These are phyloP conservation scores for Hura crepitans DNA, from an alignment of 441 rosid species.

Conservation along the genomic window DNA sequence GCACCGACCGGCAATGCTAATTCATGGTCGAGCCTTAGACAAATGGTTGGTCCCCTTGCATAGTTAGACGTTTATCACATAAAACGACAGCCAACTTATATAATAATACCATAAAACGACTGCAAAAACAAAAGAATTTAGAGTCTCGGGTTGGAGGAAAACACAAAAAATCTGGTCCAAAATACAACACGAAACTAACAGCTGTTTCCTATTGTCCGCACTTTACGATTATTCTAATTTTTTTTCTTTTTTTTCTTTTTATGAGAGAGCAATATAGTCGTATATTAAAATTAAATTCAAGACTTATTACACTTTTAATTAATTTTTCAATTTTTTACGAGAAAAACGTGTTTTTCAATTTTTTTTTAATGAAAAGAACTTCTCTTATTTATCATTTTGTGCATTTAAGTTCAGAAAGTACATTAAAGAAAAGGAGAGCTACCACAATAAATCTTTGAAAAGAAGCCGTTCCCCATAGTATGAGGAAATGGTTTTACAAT, in stretches of 20 bases:
- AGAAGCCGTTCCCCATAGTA: neutral
- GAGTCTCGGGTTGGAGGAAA: neutral
- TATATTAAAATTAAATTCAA: too few species aligned
- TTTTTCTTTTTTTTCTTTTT: too few species aligned
- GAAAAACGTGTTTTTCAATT: too few species aligned
- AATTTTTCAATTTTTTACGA: too few species aligned
- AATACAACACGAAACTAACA: neutral
- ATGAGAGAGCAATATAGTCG: too few species aligned
- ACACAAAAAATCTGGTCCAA: neutral
- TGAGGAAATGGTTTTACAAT: neutral
- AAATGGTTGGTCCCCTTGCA: neutral
- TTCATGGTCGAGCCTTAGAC: neutral
- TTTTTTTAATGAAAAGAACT: too few species aligned
- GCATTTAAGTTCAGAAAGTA: slow-evolving; percentile 8
- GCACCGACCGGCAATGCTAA: slow-evolving; percentile 18
- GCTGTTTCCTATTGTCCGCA: slow-evolving; percentile 5
- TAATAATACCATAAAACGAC: neutral
- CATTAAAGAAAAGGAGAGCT: neutral
- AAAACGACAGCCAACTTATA: slow-evolving; percentile 18
- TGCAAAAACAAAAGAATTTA: neutral
- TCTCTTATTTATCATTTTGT: too few species aligned
- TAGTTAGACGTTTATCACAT: neutral
- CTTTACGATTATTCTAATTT: too few species aligned
- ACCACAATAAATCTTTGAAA: slow-evolving; percentile 6
- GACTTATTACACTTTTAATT: too few species aligned